Base-by-base conservation (phyloP, 495 filamentous ascomycete species). In the Durotheca rogersii region DNA sequence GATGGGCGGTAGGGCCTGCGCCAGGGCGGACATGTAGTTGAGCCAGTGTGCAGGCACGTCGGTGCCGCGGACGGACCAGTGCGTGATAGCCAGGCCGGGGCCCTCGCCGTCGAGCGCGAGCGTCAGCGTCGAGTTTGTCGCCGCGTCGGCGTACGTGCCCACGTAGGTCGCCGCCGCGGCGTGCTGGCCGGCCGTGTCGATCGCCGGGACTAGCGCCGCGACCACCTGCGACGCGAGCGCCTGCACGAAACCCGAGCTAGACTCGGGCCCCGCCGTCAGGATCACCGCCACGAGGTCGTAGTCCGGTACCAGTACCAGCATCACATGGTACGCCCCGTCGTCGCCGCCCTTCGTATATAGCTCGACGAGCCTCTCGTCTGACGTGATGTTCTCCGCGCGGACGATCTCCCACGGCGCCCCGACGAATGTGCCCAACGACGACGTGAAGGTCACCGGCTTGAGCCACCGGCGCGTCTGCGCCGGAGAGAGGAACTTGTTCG, bases 381-480 rank as follows among this genome's bases (percentile, higher is more conserved):
- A 23, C 12, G 65, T 68, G 33, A 65, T 36, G 21, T 53, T 58
- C 5, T 62, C 27, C 16, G 55, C 45, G 14, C 61, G 54, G 27
- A 50, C 42, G 53, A 70, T 82, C 41, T 84, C 82, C 80, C 79
- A 83, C 1, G 82, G 81, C 0, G 74, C 66, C 14, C 81, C 81
- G 33, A 83, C 62, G 6, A 71, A 69, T 15, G 64, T 41, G 4
- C 49, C 48, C 0, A 71, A 43, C n/a, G 58, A 61, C 2, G 75
- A 66, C 2, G 77, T 77, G 54, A 76, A 70, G 1, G 68, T 46
- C 17, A 57, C 7, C 2, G 80, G 79, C 42, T 79, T 78, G 27
- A 86, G 51, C 81, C 78, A 84, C 25, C 61, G 47, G 47, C 77
- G 70, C 0, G 80, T 84, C 7, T 58, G 34, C 9, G 49, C 37